Evolutionary conservation across 495 filamentous ascomycete species (phyloP).

Genomic region (Neurospora discreta): DNA sequence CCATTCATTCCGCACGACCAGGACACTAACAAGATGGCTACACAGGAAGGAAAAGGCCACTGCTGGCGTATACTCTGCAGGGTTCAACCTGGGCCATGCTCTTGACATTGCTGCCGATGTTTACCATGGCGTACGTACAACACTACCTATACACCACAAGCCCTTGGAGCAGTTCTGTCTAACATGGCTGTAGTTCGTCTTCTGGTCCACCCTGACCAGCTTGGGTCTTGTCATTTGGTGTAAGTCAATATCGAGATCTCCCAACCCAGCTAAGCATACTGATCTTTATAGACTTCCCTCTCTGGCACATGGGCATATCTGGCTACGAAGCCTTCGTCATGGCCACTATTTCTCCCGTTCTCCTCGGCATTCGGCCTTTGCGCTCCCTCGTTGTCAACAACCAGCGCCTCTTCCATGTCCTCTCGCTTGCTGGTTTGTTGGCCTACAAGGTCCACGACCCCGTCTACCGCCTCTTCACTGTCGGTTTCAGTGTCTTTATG

Average conservation of each 20-base stretch:
- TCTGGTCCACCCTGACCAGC: slow-evolving; percentile 90
- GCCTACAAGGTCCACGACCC: slow-evolving; percentile 69
- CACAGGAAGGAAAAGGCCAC: slow-evolving; percentile 67
- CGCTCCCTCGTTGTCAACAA: slow-evolving; percentile 58
- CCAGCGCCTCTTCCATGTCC: slow-evolving; percentile 55
- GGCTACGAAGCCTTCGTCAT: slow-evolving; percentile 88
- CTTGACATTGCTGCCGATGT: slow-evolving; percentile 79
- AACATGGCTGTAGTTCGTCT: slow-evolving; percentile 57
- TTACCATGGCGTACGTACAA: slow-evolving; percentile 70
- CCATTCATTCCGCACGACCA: not conserved
- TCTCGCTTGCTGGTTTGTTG: slow-evolving; percentile 67
- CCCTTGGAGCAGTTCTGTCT: not conserved
- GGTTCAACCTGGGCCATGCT: slow-evolving; percentile 62
- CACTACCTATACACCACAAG: not conserved
- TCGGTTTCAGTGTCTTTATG: slow-evolving; percentile 66
- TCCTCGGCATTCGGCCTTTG: slow-evolving; percentile 63
- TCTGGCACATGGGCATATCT: slow-evolving; percentile 99
- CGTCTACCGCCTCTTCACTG: slow-evolving; percentile 65
- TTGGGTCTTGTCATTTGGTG: slow-evolving; percentile 88
- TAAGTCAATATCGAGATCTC: slow-evolving; percentile 34
- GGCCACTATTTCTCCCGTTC: slow-evolving; percentile 66
- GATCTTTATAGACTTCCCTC: slow-evolving; percentile 65
- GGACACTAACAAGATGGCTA: slow-evolving; percentile 7
- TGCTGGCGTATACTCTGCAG: slow-evolving; percentile 54
- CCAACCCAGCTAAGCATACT: slow-evolving; percentile 3